These are phyloP conservation scores for Grosmannia serpens DNA, from an alignment of 2,329 filamentous ascomycete species.

Conservation along the genomic window DNA sequence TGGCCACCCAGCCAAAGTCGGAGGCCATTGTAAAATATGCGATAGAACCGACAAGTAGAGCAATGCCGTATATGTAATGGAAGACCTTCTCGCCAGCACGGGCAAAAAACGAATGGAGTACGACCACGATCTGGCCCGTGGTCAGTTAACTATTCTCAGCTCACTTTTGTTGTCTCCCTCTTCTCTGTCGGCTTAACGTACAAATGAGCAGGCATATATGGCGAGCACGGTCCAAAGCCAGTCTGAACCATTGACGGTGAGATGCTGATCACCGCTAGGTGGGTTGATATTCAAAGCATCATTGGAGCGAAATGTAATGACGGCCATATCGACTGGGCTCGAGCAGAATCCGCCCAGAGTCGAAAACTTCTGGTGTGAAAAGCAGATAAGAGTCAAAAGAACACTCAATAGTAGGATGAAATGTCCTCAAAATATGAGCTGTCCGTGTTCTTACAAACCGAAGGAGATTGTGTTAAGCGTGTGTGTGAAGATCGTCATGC, in stretches of 20 bases:
- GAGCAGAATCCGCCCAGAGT: neutral
- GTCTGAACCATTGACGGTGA: conserved; percentile 37
- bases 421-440: neutral
- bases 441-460: neutral
- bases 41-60: conserved; percentile 35
- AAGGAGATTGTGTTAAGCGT: neutral
- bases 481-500: neutral
- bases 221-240: conserved; percentile 44
- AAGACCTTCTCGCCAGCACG: conserved; percentile 40
- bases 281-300: conserved; percentile 36
- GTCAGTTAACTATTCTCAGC: conserved; percentile 1
- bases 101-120: conserved; percentile 28
- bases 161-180: neutral
- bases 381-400: too few species aligned
- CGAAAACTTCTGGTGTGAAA: too few species aligned
- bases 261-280: conserved; percentile 23
- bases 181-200: conserved; percentile 16
- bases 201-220: conserved; percentile 33
- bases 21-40: conserved; percentile 42
- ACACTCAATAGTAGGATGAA: neutral
- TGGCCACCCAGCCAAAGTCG: conserved; percentile 32
- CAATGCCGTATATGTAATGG: conserved; percentile 42
- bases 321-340: conserved; percentile 17
- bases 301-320: conserved; percentile 25
- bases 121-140: conserved; percentile 21